Base-by-base conservation (phyloP, 495 filamentous ascomycete species). In the Sporormia fimetaria region DNA sequence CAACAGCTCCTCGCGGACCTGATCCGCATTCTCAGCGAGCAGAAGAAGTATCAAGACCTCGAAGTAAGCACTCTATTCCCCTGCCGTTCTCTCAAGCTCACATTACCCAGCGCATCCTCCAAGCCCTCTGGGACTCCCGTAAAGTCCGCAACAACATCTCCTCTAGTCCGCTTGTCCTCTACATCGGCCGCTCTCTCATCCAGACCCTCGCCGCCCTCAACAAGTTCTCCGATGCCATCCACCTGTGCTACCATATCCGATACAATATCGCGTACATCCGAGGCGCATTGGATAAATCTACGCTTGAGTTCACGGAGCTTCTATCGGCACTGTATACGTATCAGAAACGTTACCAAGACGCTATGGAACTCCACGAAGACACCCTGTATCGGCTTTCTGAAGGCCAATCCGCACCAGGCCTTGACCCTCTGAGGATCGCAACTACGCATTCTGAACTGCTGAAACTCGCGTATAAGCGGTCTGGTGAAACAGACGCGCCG, bases 111-210 rank as follows among this genome's bases (percentile, higher is more conserved):
- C 37, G 36, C 10, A 41, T 53, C 30, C 50, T 53, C 30, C 37
- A 40, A 32, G 33, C 29, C 11, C 44, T 53, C 23, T 53, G 50
- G 50, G 24, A 38, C 10, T 43, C 50, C 14, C 26, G 45, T 6
- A 44, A 22, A 4, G 36, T 41, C 28, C 44, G 45, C 4, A 31
- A 31, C 21, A 44, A 40, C 29, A 24, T 48, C 14, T 37, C 50
- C 4, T 49, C 50, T 2, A 44, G 40, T 0, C 37, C 38, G 7
- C 45, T 56, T 14, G 70, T 79, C 18, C 45, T 56, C 29, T 46
- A 30, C 18, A 28, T 56, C 27, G 53, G 50, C 32, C 45, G 44
- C 40, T 33, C 29, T 29, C 40, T 53, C 15, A 45, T 49, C 30
- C 35, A 44, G 21, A 46, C 45, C 14, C 38, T 38, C 26, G 44